These are phyloP conservation scores for Fusarium clavum DNA, from an alignment of 2,329 filamentous ascomycete species.

Conservation along the genomic window DNA sequence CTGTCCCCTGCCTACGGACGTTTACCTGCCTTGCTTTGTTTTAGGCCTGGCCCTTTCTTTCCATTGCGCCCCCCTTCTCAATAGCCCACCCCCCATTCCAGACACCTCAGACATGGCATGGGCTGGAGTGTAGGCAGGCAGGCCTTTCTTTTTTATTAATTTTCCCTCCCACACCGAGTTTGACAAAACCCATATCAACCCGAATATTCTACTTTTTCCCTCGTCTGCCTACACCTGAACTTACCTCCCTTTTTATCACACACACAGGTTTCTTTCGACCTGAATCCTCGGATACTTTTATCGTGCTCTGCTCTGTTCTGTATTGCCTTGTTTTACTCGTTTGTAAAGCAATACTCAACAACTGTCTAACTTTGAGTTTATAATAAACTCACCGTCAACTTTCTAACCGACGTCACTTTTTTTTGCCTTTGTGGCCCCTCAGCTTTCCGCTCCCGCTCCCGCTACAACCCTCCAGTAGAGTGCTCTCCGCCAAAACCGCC, in stretches of 20 bases:
- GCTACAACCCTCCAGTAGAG: conserved; percentile 37
- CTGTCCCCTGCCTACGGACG: conserved; percentile 21
- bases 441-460: conserved; percentile 43
- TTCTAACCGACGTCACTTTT: conserved; percentile 36
- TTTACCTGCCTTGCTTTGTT: conserved; percentile 36
- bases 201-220: conserved; percentile 45
- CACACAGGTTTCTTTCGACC: conserved; percentile 40
- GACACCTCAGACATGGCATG: conserved; percentile 28
- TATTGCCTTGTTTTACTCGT: conserved; percentile 18
- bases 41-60: conserved; percentile 35
- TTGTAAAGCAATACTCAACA: conserved; percentile 24
- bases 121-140: conserved; percentile 21
- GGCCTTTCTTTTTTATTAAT: conserved; percentile 41
- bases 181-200: conserved; percentile 48
- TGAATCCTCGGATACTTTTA: conserved; percentile 24
- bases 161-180: conserved; percentile 47
- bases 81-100: conserved; percentile 41
- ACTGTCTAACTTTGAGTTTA: conserved; percentile 14
- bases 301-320: conserved; percentile 4
- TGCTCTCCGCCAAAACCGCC: conserved; percentile 39
- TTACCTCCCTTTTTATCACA: conserved; percentile 42
- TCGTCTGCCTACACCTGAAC: conserved; percentile 38
- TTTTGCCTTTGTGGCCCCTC: conserved; percentile 41
- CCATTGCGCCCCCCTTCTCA: conserved; percentile 31
- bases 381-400: conserved; percentile 15